Conservation (phyloP, 495 filamentous ascomycete species). For the Diplogelasinospora grovesii region DNA sequence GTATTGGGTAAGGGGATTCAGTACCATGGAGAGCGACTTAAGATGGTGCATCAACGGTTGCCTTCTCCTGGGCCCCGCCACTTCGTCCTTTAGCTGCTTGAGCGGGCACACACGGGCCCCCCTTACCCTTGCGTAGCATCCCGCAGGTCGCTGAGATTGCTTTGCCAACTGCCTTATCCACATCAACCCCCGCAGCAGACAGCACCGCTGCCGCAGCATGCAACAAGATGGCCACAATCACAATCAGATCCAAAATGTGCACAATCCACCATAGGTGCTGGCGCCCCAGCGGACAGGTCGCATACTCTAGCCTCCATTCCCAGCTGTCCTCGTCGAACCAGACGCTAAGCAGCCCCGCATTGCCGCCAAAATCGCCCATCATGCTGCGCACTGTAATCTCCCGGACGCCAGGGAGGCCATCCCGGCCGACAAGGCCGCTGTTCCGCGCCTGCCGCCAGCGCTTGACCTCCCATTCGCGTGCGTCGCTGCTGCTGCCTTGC, state of each 20-base stretch:
- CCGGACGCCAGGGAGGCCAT: constrained; percentile 52
- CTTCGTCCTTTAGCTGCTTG: no score
- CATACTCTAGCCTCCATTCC: constrained; percentile 79
- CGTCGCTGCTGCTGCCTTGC: constrained; percentile 17
- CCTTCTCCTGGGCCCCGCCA: no score
- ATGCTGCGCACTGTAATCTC: constrained; percentile 95
- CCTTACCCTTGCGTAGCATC: no score
- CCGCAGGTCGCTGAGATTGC: no score
- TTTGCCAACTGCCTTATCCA: constrained; percentile 11
- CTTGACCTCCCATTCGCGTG: constrained; percentile 34
- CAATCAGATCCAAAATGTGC: constrained; percentile 63
- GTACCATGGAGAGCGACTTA: no score
- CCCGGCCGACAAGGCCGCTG: constrained; percentile 24
- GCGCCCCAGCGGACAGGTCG: constrained; percentile 66
- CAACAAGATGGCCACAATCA: constrained; percentile 29
- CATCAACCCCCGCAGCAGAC: constrained; percentile 16
- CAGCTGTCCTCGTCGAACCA: constrained; percentile 73
- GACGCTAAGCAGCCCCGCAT: constrained; percentile 75
- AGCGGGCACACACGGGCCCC: no score
- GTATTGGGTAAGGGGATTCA: no score
- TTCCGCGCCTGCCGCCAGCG: constrained; percentile 32
- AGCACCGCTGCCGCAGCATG: constrained; percentile 19
- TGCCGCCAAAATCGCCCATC: constrained; percentile 92
- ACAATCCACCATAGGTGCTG: constrained; percentile 95
- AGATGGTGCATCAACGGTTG: no score